Conservation (phyloP, 768 basidiomycete genomes). For the Calocybe indica region DNA sequence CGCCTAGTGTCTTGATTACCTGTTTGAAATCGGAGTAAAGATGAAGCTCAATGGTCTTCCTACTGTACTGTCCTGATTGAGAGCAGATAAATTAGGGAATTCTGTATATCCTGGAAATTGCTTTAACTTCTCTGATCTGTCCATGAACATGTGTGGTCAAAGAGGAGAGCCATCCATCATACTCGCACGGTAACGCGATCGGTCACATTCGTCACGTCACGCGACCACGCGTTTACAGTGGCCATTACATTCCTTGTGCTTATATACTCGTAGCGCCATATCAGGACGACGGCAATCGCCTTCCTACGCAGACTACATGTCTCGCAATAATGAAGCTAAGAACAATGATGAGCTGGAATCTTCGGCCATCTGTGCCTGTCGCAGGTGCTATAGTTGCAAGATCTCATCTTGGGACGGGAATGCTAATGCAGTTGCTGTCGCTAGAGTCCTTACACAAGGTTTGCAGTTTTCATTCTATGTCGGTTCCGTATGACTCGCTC, state of each 20-base stretch:
- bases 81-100: neutral
- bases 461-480: neutral
- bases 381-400: too few species aligned
- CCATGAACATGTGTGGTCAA: neutral
- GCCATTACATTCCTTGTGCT: too few species aligned
- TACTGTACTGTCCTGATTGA: slow-evolving; percentile 30
- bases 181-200: slow-evolving; percentile 1
- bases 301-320: too few species aligned
- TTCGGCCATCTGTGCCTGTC: too few species aligned
- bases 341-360: too few species aligned
- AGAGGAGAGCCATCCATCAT: neutral
- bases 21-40: slow-evolving; percentile 84
- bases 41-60: slow-evolving; percentile 64
- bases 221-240: neutral
- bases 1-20: slow-evolving; percentile 77
- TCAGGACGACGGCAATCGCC: too few species aligned
- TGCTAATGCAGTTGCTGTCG: too few species aligned
- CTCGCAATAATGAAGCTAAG: too few species aligned
- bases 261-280: too few species aligned
- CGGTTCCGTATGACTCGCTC: neutral
- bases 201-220: neutral
- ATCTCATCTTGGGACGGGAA: too few species aligned
- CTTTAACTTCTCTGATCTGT: neutral
- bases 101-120: neutral
- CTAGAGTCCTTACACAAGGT: slow-evolving; percentile 13